These are phyloP conservation scores for Dioszegia hungarica DNA, from an alignment of 768 basidiomycete genomes.

Conservation along the genomic window DNA sequence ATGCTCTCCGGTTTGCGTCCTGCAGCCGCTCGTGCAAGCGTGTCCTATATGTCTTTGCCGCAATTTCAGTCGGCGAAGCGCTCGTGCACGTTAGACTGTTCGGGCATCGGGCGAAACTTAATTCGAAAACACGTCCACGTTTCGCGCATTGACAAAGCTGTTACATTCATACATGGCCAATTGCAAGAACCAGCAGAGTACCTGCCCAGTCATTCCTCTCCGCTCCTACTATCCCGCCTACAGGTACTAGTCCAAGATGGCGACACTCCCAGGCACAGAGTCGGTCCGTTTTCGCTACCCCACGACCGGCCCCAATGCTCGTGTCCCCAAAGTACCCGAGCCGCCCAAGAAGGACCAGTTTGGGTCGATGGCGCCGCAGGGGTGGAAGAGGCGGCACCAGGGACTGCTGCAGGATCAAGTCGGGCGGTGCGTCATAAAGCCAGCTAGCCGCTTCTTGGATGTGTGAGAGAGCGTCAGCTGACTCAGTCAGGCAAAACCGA, in stretches of 20 bases:
- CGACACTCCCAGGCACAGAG: conserved; percentile 43
- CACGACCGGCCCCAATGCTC: conserved; percentile 39
- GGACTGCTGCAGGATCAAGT: conserved; percentile 47
- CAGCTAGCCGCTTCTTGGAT: too few relatives aligned
- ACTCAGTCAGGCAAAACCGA: conserved; percentile 21
- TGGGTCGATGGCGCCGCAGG: conserved; percentile 28
- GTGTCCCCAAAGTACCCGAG: conserved; percentile 7
- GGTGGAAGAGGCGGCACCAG: conserved; percentile 45
- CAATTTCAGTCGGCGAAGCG: too few relatives aligned
- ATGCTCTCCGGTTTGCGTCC: too few relatives aligned
- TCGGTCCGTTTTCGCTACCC: conserved; percentile 43
- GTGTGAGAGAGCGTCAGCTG: not conserved
- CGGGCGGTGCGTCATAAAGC: conserved; percentile 43
- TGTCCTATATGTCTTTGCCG: too few relatives aligned
- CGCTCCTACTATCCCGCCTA: not conserved
- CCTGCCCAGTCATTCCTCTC: not conserved
- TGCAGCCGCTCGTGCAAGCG: too few relatives aligned
- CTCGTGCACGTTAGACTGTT: too few relatives aligned
- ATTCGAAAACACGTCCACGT: conserved; percentile 1
- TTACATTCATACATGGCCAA: not conserved
- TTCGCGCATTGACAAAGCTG: not conserved
- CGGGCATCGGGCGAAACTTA: conserved; percentile 4
- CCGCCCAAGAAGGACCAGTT: conserved; percentile 33
- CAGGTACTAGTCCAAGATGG: conserved; percentile 16
- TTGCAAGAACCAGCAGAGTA: too few relatives aligned